Evolutionary conservation across 768 basidiomycete species (phyloP), one percentile per base, ranked within the genome.

Genomic region (Trametes cinnabarina): DNA sequence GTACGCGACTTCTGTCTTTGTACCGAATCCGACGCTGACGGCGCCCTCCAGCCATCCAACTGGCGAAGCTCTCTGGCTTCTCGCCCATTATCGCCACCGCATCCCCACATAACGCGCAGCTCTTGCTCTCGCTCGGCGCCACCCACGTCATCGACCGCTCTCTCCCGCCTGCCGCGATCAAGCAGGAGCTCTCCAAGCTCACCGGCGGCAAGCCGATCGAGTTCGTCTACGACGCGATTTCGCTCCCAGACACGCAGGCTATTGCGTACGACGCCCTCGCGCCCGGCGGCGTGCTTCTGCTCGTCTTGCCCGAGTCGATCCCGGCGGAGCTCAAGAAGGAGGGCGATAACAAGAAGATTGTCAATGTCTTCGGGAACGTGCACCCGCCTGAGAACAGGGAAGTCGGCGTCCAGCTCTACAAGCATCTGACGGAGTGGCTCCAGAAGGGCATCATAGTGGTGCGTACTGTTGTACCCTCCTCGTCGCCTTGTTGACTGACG

Each of bases 51-150:
- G 69, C 57, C 1, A 62, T 71, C 11, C 69, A 71, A 50, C 35
- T 68, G 19, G 68, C 70, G 12, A 65, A 54, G 37, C 57, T 72
- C n/a, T 69, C 71, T 9, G 69, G 69, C 0, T 72, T 68, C 55
- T 69, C 68, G 6, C 69, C 71, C 34, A 70, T 72, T 62, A 67
- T 72, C 37, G 52, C 65, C 19, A 72, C 69, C 17, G 68, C 68
- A 6, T 72, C 71, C 7, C 42, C 57, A 22, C 65, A 64, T 50
- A 66, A 39, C 37, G 37, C 9, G 37, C 37, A 39, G 37, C 37
- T 39, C 37, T n/a, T 39, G 14, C 37, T 39, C 37, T 39, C 37
- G 7, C 37, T 39, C 37, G 37, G 37, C 9, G 37, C 37, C 5
- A 15, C 37, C 37, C 37, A 39, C n/a, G 37, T 39, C 7, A 15